phyloP scores from a whole-genome alignment of 768 basidiomycete genomes.

The Coprinopsis sp. region DNA sequence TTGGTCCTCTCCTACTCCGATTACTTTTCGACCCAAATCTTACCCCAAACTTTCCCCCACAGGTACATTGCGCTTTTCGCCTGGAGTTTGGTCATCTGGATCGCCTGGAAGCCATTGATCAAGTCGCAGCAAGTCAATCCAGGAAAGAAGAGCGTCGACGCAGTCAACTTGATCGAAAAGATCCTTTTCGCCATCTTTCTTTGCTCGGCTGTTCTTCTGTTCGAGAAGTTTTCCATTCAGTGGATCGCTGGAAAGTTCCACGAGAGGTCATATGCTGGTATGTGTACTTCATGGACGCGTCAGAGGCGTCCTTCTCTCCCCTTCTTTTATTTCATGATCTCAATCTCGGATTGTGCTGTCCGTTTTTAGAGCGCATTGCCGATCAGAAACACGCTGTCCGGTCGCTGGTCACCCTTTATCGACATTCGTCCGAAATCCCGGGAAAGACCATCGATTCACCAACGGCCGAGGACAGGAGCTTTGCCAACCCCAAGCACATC shows the following conservation, averaged over 20 bases:
- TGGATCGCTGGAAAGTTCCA: constrained; percentile 83
- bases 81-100: constrained; percentile 66
- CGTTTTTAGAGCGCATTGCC: constrained; percentile 61
- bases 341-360: constrained; percentile 11
- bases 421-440: constrained; percentile 67
- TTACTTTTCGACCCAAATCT: not conserved
- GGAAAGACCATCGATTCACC: constrained; percentile 48
- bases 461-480: constrained; percentile 42
- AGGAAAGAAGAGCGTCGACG: constrained; percentile 28
- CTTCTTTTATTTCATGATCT: not conserved
- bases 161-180: constrained; percentile 54
- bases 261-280: constrained; percentile 65
- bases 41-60: constrained; percentile 1
- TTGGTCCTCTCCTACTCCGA: not conserved
- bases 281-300: constrained; percentile 6
- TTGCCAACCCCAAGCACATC: constrained; percentile 53
- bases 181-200: constrained; percentile 71
- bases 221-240: constrained; percentile 84
- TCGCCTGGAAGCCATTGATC: constrained; percentile 71
- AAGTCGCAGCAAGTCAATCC: constrained; percentile 33
- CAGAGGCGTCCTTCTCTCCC: not conserved
- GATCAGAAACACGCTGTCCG: constrained; percentile 79
- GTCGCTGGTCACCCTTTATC: constrained; percentile 70
- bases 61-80: constrained; percentile 61
- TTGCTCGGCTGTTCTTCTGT: constrained; percentile 63